Evolutionary conservation across 371 early-diverging fungal genomes (phyloP), one percentile per base, ranked within the genome.

Genomic region (Mucor sp.): DNA sequence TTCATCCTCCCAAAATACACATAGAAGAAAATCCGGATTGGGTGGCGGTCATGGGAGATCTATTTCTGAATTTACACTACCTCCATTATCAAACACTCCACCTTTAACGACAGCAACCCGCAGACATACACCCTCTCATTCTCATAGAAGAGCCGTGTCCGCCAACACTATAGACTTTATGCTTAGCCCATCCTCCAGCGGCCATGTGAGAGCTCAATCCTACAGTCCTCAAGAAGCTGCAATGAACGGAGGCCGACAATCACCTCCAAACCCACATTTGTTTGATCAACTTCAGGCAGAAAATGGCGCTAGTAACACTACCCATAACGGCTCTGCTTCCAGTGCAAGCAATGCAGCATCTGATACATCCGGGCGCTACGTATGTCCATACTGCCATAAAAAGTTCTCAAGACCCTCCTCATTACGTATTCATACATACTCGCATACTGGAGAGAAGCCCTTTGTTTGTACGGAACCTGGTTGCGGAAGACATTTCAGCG

Each of bases 401-500:
- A 72, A 80, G 28, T 94, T 94, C 67, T 83, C 90, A 32, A 85
- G 94, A 44, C 94, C 94, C 4, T 89, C 89, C 8, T 87, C 90
- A 6, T 71, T 91, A 7, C 76, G 82, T 6, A 90, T 90, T 33
- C 93, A 92, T 71, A 87, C 87, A 48, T 83, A 87, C 65, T 87
- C 90, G 5, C 93, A 93, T 63, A 92, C 93, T 1, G 92, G 92
- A 8, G 92, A 92, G 63, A 87, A 88, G 59, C 93, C 93, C 1
- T 88, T 87, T 75, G 83, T 79, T 30, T 93, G 93, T 68, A 74
- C 76, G 0, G 83, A 80, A 23, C 77, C 79, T 35, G 90, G 88
- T 0, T 94, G 94, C 73, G 85, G 84, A 17, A 83, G 87, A 58
- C 81, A 78, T 55, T 94, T 94, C 65, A 89, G 90, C 19, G 93